Evolutionary conservation across 2,329 filamentous ascomycete genomes (phyloP), one percentile per base, ranked within the genome.

Genomic region (Fusarium incarnatum): DNA sequence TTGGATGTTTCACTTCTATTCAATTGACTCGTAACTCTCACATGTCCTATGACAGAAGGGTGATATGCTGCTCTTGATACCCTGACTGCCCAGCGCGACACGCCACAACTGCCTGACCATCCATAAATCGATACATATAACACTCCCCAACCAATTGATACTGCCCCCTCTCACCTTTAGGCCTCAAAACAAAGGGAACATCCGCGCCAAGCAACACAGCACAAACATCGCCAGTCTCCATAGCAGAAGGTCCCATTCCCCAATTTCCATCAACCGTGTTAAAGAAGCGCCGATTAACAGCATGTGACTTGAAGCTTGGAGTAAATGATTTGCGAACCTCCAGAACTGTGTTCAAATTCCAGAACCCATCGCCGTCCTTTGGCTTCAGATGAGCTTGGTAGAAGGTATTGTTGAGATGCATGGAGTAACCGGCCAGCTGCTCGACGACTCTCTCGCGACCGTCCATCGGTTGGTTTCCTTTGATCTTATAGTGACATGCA

Each of bases 131-230:
- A 6, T 64, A 61, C 56, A 64, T 64, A 4, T 64, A 64, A 6
- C 60, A 64, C 28, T 61, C 28, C 2, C 60, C 60, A 30, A 64
- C 60, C n/a, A 64, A 8, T 13, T 61, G 52, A n/a, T 56, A 64
- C n/a, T 41, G n/a, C 56, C 3, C 44, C 28, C 7, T 32, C 1
- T 0, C 4, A 7, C 23, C 20, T 0, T 30, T 61, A 1, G 56
- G 56, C 20, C 56, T 64, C 15, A 64, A 13, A 2, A 64, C 49
- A 20, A 64, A 61, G 4, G 56, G 60, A 2, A 64, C 56, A 40
- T 64, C 60, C 1, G 44, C 56, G 5, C 60, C 60, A 10, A 64
- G 22, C 10, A 61, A 18, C 0, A 64, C 45, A 5, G 40, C 56
- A 32, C 60, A 64, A 0, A 64, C 18, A 34, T 64, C 60, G 0